Evolutionary conservation across 257 asterid species (phyloP), one percentile per base, ranked within the genome.

Genomic region (Verbena officinalis): DNA sequence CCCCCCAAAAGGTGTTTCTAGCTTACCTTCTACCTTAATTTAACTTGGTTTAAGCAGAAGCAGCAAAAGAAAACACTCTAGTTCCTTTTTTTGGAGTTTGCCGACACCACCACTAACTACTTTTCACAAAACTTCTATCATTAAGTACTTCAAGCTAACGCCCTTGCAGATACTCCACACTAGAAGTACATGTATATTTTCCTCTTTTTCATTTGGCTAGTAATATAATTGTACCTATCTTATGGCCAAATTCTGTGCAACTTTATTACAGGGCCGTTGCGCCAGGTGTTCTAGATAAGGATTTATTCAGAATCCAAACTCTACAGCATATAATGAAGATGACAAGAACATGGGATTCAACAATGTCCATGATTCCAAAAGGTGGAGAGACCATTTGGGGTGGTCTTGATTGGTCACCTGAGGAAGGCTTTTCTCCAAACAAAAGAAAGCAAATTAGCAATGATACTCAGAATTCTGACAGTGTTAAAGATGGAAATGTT

Each of bases 371-470:
- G 97, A 78, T 91, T 62, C 97, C 97, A 23, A 91, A 75, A 80
- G 97, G 97, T 68, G 97, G 97, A 61, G 91, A 88, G 43, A 84
- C 89, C 20, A 91, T 91, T 62, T 91, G 97, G 97, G 97, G 97
- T 56, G 88, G 78, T 75, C 89, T 91, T 70, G 96, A 91, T 62
- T 88, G 97, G 96, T 78, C 97, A 38, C 97, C 94, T 2, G 97
- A 91, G 72, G 86, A 88, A 75, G 86, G 82, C 68, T 75, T 67
- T 69, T 57, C 59, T 73, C 86, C 77, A 50, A 72, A 73, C 75
- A 87, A 53, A 67, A 83, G 76, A 70, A 81, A 77, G 65, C 73
- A 64, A 53, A 76, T 16, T 45, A 39, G 42, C 44, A 77, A 71
- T 62, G 71, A 71, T 34, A 64, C 80, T 8, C 75, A 79, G 70